phyloP scores from a whole-genome alignment of 208 protist species.

The Tetramitus jugosus region DNA sequence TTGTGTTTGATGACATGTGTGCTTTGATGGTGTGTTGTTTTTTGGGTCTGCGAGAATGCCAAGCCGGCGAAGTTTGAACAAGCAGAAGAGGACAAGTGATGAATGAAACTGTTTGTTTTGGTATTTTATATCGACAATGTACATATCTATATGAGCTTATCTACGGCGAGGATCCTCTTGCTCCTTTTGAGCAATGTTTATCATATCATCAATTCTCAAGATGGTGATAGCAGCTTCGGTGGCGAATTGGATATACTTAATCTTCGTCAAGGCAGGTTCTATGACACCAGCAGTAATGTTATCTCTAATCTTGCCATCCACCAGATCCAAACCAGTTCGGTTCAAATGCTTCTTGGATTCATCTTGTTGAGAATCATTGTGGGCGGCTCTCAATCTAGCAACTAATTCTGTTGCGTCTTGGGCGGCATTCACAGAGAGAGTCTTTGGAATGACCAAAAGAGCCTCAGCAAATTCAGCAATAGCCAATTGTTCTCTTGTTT shows the following conservation, averaged over 20 bases:
- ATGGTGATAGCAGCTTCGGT: slow-evolving; percentile 99
- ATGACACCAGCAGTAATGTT: slow-evolving; percentile 95
- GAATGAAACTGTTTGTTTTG: no score
- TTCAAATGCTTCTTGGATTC: slow-evolving; percentile 46
- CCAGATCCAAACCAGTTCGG: slow-evolving; percentile 82
- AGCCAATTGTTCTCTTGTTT: slow-evolving; percentile 95
- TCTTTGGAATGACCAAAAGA: slow-evolving; percentile 97
- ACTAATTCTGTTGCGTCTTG: slow-evolving; percentile 96
- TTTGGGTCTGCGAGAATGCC: no score
- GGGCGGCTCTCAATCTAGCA: slow-evolving; percentile 88
- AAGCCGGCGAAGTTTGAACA: no score
- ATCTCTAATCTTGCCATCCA: slow-evolving; percentile 84
- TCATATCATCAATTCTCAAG: slow-evolving; percentile 98
- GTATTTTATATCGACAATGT: no score
- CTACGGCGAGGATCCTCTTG: neutral
- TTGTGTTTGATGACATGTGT: no score
- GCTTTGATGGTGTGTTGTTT: no score
- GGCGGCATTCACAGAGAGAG: slow-evolving; percentile 94
- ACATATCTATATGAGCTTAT: no score
- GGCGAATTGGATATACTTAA: slow-evolving; percentile 98
- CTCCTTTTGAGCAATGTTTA: slow-evolving; percentile 82
- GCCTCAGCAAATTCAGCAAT: slow-evolving; percentile 96
- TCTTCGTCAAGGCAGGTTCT: slow-evolving; percentile 96
- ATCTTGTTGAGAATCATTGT: slow-evolving; percentile 73
- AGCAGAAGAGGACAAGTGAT: no score